Evolutionary conservation across 2,329 filamentous ascomycete species (phyloP).

Genomic region (Aspergillus sclerotialis): DNA sequence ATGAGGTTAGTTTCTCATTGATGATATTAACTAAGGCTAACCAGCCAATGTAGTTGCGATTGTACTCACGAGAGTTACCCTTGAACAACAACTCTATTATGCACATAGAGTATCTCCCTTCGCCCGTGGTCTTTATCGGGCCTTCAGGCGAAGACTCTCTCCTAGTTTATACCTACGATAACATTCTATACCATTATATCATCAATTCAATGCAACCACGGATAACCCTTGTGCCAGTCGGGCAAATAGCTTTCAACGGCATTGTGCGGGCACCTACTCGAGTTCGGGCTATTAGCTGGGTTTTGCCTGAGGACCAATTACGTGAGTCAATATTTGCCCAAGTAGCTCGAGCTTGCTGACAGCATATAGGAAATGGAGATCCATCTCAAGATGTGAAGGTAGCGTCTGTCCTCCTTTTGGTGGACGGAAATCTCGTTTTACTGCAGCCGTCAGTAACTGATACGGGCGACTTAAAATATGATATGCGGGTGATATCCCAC

Average conservation of each 20-base stretch:
- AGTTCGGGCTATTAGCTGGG: slow-evolving; percentile 91
- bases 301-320: slow-evolving; percentile 83
- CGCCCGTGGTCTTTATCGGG: slow-evolving; percentile 83
- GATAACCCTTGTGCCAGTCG: slow-evolving; percentile 81
- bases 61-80: slow-evolving; percentile 80
- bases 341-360: slow-evolving; percentile 8
- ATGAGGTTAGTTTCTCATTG: slow-evolving; percentile 50
- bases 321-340: slow-evolving; percentile 40
- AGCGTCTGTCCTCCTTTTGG: slow-evolving; percentile 90
- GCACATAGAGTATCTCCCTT: slow-evolving; percentile 69
- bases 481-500: slow-evolving; percentile 94
- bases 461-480: slow-evolving; percentile 83
- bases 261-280: slow-evolving; percentile 90
- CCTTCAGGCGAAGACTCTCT: slow-evolving; percentile 89
- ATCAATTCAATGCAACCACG: slow-evolving; percentile 66
- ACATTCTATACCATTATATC: slow-evolving; percentile 89
- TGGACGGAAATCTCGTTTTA: slow-evolving; percentile 91
- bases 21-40: slow-evolving; percentile 4
- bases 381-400: slow-evolving; percentile 92
- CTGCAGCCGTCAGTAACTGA: slow-evolving; percentile 80
- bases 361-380: slow-evolving; percentile 63
- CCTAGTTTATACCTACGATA: slow-evolving; percentile 94
- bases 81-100: slow-evolving; percentile 68
- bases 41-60: slow-evolving; percentile 53
- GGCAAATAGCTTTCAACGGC: slow-evolving; percentile 94